Evolutionary conservation across 306 rosid genomes (phyloP).

Genomic region (Acacia acuminata): DNA sequence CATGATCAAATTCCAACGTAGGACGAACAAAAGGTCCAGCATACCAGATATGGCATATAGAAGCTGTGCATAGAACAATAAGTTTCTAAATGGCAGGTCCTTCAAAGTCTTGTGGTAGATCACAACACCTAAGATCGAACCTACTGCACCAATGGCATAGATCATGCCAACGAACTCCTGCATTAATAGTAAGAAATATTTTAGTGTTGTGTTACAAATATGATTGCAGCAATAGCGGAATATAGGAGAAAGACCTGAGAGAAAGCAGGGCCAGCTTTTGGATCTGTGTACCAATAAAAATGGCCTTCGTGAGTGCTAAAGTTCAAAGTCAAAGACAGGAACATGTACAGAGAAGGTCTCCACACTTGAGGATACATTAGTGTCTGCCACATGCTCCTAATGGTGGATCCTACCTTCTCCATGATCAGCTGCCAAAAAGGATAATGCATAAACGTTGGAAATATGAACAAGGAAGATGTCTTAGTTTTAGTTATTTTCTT

Average conservation of each 20-base stretch:
- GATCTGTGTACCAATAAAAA: constrained; percentile 83
- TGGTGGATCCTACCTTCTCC: constrained; percentile 43
- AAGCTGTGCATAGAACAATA: constrained; percentile 66
- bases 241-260: constrained; percentile 55
- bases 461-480: background rate
- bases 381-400: constrained; percentile 56
- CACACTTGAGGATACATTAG: constrained; percentile 72
- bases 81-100: constrained; percentile 54
- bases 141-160: constrained; percentile 74
- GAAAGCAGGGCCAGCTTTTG: constrained; percentile 81
- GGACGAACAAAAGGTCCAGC: constrained; percentile 61
- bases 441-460: background rate
- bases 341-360: constrained; percentile 76
- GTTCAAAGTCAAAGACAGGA: constrained; percentile 60
- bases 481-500: background rate
- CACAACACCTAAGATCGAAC: constrained; percentile 67
- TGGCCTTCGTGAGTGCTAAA: constrained; percentile 74
- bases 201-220: background rate
- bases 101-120: constrained; percentile 77
- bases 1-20: constrained; percentile 61
- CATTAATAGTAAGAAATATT: background rate
- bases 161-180: constrained; percentile 82
- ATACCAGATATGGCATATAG: constrained; percentile 59
- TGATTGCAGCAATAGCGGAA: background rate
- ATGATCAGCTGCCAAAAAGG: constrained; percentile 35